These are phyloP conservation scores for Catharanthus roseus DNA, from an alignment of 257 asterid species.

Conservation along the genomic window DNA sequence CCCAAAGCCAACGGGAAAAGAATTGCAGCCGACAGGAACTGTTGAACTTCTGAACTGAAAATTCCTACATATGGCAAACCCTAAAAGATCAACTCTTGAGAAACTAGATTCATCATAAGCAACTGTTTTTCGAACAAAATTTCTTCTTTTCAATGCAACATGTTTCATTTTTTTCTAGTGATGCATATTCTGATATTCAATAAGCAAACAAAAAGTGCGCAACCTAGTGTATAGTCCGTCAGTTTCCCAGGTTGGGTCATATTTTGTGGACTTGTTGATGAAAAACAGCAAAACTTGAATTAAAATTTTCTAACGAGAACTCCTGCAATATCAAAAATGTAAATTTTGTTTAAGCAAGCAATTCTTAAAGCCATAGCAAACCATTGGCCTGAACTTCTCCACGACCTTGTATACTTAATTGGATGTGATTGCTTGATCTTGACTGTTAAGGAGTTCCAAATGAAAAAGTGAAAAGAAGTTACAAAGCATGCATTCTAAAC, in stretches of 20 bases:
- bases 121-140: too few relatives aligned
- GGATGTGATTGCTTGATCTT: not conserved
- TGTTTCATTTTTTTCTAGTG: not conserved
- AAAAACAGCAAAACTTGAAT: constrained; percentile 55
- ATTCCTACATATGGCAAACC: constrained; percentile 45
- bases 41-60: constrained; percentile 54
- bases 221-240: constrained; percentile 40
- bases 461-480: not conserved
- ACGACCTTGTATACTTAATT: not conserved
- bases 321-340: constrained; percentile 62
- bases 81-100: constrained; percentile 13
- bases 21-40: constrained; percentile 53
- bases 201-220: constrained; percentile 22
- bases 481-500: not conserved
- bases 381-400: not conserved
- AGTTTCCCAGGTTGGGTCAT: constrained; percentile 41
- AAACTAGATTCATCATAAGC: too few relatives aligned
- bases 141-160: not conserved
- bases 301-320: constrained; percentile 67
- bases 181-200: constrained; percentile 2
- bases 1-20: constrained; percentile 50
- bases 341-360: constrained; percentile 20
- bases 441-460: not conserved
- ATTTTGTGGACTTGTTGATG: constrained; percentile 38
- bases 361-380: constrained; percentile 15